phyloP scores from a whole-genome alignment of 1,284 basidiomycete genomes.

The Schizophyllum commune region DNA sequence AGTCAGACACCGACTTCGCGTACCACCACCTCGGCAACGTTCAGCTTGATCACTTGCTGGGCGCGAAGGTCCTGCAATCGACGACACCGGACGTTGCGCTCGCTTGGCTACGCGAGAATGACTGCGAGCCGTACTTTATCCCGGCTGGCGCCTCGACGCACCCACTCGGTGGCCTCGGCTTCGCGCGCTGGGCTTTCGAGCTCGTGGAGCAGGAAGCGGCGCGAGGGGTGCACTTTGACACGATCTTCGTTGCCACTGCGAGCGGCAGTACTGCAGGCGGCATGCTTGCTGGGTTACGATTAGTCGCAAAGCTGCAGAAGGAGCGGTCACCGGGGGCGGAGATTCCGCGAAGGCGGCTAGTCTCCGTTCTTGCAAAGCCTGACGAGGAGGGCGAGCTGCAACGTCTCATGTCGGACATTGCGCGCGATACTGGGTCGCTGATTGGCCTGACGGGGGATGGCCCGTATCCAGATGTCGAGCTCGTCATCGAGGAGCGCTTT shows the following conservation, averaged over 20 bases:
- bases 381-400: slow-evolving; percentile 15
- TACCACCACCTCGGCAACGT: no score
- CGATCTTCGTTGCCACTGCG: slow-evolving; percentile 18
- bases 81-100: no score
- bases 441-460: neutral
- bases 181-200: slow-evolving; percentile 19
- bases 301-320: no score
- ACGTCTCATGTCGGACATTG: slow-evolving; percentile 8
- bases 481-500: slow-evolving; percentile 18
- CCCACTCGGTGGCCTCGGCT: slow-evolving; percentile 19
- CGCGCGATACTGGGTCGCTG: slow-evolving; percentile 13
- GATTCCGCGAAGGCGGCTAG: slow-evolving; percentile 13
- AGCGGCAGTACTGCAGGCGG: slow-evolving; percentile 18
- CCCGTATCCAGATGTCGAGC: slow-evolving; percentile 15
- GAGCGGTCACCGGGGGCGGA: slow-evolving; percentile 6
- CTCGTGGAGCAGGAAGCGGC: slow-evolving; percentile 17
- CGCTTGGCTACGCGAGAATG: no score
- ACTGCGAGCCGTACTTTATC: slow-evolving; percentile 16
- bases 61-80: no score
- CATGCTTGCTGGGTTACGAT: slow-evolving; percentile 14
- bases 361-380: slow-evolving; percentile 18
- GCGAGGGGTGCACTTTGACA: slow-evolving; percentile 18
- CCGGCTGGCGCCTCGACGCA: slow-evolving; percentile 20
- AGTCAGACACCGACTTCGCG: no score
- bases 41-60: no score